A percentile compares a stretch with the other conserved stretches of the same genome.
Conservation (phyloP, 768 basidiomycete genomes). For the Xerocomellus chrysenteron region DNA sequence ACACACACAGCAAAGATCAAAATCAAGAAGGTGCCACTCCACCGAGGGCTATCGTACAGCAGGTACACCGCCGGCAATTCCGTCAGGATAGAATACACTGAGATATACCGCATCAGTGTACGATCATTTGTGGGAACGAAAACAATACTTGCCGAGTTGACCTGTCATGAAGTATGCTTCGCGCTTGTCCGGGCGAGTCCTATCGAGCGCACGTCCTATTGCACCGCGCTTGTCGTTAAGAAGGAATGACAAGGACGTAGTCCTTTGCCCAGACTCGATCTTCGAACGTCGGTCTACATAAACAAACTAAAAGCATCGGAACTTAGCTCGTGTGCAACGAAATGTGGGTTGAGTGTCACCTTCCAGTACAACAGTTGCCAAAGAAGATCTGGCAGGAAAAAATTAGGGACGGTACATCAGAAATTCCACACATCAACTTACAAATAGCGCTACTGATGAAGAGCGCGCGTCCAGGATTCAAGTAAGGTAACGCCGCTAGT, state of each 20-base stretch:
- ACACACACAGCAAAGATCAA: constrained; percentile 82
- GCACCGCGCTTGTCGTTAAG: constrained; percentile 84
- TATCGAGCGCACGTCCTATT: constrained; percentile 71
- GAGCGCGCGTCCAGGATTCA: constrained; percentile 72
- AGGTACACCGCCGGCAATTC: constrained; percentile 83
- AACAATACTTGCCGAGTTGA: constrained; percentile 62
- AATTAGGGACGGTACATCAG: constrained; percentile 6
- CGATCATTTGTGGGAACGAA: neutral
- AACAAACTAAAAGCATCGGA: constrained; percentile 56
- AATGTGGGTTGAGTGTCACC: constrained; percentile 36
- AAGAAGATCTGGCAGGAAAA: constrained; percentile 61
- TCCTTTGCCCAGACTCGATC: constrained; percentile 87
- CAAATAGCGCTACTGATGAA: constrained; percentile 80
- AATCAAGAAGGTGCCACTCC: constrained; percentile 77
- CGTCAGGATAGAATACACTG: constrained; percentile 83
- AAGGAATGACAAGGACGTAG: constrained; percentile 86
- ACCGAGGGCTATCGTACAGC: constrained; percentile 75
- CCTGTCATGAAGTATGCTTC: constrained; percentile 79
- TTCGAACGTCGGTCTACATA: constrained; percentile 85
- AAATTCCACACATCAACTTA: constrained; percentile 39
- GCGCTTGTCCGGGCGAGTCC: constrained; percentile 59
- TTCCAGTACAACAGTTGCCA: constrained; percentile 98
- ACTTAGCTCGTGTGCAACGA: neutral
- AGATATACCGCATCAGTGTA: constrained; percentile 6
- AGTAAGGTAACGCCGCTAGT: constrained; percentile 60